Base-by-base conservation (phyloP, 73 alveolate species). In the Symbiodinium pilosum region DNA sequence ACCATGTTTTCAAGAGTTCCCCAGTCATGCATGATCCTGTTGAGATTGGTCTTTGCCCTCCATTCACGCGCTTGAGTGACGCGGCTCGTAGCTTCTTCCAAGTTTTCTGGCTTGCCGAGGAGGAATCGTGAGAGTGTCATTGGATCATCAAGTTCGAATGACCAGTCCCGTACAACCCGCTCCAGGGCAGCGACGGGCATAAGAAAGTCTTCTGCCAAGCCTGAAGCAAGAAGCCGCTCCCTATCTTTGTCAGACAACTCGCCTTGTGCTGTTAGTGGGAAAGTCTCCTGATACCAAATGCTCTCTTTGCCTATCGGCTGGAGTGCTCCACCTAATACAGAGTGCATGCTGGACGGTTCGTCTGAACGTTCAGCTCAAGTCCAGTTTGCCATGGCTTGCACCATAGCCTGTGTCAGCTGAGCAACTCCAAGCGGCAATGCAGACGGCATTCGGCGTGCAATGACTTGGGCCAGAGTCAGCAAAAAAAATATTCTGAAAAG, bases 271-370 rank as follows among this genome's bases (percentile, higher is more conserved):
- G 6, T 5, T 30, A 11, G 38, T 26, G 83, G 38, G n/a, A n/a
- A 64, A 75, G 86, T 32, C 86, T 30, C 83, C 51, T 12, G 36
- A 32, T 75, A n/a, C 42, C 42, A 32, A 34, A 56, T 51, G 75
- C 94, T 87, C 32, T 52, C 85, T 81, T 52, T 52, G 30, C 84
- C 94, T 40, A 87, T 87, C 2, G 94, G 94, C n/a, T n/a, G 94
- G 34, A 87, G 75, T 8, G 94, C 94, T 20, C 94, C 94, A 36
- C 47, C 85, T 43, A 87, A 42, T 11, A 85, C 36, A 24, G 43
- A 18, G n/a, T 40, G 64, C 34, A n/a, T n/a, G n/a, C n/a, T n/a
- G n/a, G n/a, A n/a, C n/a, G n/a, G n/a, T n/a, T n/a, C n/a, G n/a
- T n/a, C n/a, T n/a, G n/a, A n/a, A n/a, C n/a, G n/a, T n/a, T n/a